Percentiles rank a stretch among this genome's conserved stretches.
Conservation (phyloP, 2,329 filamentous ascomycete genomes). For the Aspergillus viridinutans region DNA sequence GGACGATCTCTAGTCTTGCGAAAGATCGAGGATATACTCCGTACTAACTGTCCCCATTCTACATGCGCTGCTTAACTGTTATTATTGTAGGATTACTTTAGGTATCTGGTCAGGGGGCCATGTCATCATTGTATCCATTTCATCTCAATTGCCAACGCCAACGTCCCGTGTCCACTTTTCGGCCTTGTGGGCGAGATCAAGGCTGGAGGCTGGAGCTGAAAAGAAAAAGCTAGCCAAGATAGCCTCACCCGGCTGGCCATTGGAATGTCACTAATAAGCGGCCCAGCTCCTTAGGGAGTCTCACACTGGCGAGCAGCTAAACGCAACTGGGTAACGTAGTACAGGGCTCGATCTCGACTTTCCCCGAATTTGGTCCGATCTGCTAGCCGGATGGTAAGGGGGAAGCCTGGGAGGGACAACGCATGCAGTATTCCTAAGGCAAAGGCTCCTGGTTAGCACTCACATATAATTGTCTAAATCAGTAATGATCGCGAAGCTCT, state of each 20-base stretch:
- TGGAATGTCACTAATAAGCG: background rate
- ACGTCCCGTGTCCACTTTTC: background rate
- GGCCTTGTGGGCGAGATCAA: slow-evolving; percentile 5
- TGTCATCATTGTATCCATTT: background rate
- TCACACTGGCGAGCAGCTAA: background rate
- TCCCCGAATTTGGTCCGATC: background rate
- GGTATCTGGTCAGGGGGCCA: background rate
- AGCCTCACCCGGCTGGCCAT: background rate
- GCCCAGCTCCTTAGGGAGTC: background rate
- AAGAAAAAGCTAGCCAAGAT: slow-evolving; percentile 2
- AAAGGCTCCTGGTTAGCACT: background rate
- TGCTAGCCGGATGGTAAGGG: background rate
- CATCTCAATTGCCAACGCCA: background rate
- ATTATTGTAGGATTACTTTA: background rate
- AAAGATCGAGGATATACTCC: background rate
- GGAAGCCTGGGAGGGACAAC: background rate
- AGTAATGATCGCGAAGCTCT: background rate
- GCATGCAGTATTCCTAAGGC: background rate
- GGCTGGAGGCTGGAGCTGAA: slow-evolving; percentile 14
- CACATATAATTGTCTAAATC: background rate
- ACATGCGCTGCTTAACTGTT: background rate
- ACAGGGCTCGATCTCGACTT: background rate
- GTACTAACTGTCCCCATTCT: background rate
- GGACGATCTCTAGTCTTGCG: background rate
- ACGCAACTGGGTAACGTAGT: background rate